Conservation (phyloP, 345 rosid genomes). For the Capsella bursapastoris region DNA sequence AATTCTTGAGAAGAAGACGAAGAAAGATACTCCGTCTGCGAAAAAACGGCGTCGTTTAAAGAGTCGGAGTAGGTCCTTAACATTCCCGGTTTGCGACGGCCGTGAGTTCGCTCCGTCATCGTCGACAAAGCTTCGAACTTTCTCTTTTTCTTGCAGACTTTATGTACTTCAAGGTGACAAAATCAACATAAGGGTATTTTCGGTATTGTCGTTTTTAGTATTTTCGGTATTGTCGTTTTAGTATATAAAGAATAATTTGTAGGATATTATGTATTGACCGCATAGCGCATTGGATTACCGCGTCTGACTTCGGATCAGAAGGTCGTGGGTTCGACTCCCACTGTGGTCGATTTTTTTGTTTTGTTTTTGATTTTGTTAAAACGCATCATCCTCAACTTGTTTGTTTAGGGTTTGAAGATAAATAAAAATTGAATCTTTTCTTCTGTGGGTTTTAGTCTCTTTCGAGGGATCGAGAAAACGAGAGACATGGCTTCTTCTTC, state of each 20-base stretch:
- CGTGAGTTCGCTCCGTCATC: conserved; percentile 85
- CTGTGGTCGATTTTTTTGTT: conserved; percentile 57
- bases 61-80: conserved; percentile 54
- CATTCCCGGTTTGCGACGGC: conserved; percentile 68
- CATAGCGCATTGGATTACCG: conserved; percentile 99
- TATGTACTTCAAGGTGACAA: neutral
- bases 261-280: conserved; percentile 38
- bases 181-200: neutral
- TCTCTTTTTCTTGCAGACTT: neutral
- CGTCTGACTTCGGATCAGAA: conserved; percentile 98
- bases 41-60: conserved; percentile 46
- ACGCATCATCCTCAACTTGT: too few species aligned
- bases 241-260: too few species aligned
- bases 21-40: conserved; percentile 37
- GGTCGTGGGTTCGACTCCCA: conserved; percentile 94
- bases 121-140: conserved; percentile 16
- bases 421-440: neutral
- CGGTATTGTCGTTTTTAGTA: neutral
- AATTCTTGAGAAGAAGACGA: conserved; percentile 52
- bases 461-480: neutral
- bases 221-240: neutral
- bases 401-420: conserved; percentile 32
- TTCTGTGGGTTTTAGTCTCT: neutral
- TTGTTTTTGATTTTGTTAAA: neutral
- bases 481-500: conserved; percentile 52